These are phyloP conservation scores for Kernera saxatilis DNA, from an alignment of 345 rosid species.

Conservation along the genomic window DNA sequence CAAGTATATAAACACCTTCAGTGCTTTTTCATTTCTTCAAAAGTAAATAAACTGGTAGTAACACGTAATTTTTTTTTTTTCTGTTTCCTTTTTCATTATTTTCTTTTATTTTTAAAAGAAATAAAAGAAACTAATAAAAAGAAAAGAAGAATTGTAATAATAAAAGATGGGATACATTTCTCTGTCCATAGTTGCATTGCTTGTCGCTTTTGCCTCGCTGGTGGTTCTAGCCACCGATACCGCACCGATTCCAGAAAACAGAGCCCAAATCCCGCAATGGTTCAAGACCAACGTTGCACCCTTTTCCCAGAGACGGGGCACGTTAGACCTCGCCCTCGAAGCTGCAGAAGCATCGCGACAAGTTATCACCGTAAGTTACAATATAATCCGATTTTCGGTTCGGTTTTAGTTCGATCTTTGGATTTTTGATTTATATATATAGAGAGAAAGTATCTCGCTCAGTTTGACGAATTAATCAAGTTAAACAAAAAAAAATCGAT, in stretches of 20 bases:
- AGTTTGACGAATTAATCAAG: too few relatives aligned
- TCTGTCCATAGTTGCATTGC: background rate
- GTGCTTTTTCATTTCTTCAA: background rate
- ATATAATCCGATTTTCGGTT: background rate
- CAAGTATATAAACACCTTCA: constrained; percentile 16
- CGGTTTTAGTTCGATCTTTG: background rate
- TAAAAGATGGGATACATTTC: constrained; percentile 13
- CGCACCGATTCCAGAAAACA: constrained; percentile 34
- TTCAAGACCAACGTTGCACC: constrained; percentile 34
- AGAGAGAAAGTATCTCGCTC: too few relatives aligned
- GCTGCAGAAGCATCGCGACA: constrained; percentile 38
- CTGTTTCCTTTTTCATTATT: background rate
- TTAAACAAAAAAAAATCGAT: too few relatives aligned
- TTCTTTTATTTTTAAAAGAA: constrained; percentile 22
- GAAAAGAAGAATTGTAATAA: background rate
- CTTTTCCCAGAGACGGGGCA: constrained; percentile 16
- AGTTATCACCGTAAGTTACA: constrained; percentile 36
- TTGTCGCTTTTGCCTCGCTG: background rate
- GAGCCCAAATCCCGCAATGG: constrained; percentile 33
- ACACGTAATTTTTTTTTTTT: background rate
- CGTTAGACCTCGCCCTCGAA: constrained; percentile 39
- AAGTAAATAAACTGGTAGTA: constrained; percentile 2
- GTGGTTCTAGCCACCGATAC: constrained; percentile 19
- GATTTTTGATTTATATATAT: too few relatives aligned
- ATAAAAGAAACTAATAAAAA: constrained; percentile 14